Evolutionary conservation across 495 filamentous ascomycete genomes (phyloP).

Genomic region (Penicillium crystallinum): DNA sequence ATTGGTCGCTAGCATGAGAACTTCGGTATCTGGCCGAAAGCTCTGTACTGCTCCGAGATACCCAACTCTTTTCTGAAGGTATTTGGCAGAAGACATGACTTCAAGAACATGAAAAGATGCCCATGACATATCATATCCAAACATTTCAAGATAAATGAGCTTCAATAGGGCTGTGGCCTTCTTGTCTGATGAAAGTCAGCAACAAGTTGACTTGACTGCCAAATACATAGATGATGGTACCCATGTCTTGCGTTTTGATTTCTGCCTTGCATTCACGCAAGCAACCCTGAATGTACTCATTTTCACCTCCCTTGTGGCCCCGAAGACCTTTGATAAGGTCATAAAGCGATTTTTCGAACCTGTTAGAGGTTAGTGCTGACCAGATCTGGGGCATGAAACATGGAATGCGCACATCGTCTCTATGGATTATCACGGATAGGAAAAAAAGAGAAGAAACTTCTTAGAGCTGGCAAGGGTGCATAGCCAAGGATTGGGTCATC

Average conservation of each 20-base stretch:
- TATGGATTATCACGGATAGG: neutral
- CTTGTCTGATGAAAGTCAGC: constrained; percentile 57
- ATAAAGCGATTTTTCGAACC: constrained; percentile 98
- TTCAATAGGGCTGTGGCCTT: constrained; percentile 95
- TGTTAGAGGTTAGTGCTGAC: constrained; percentile 29
- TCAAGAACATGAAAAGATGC: constrained; percentile 96
- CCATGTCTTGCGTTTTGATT: constrained; percentile 86
- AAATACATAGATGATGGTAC: constrained; percentile 33
- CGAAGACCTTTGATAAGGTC: constrained; percentile 96
- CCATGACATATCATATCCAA: constrained; percentile 99
- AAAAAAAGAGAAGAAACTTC: neutral
- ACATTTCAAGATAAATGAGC: constrained; percentile 96
- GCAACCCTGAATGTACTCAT: constrained; percentile 85
- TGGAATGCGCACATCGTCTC: constrained; percentile 8
- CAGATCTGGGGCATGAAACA: neutral
- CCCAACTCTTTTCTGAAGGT: constrained; percentile 88
- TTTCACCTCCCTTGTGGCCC: constrained; percentile 88
- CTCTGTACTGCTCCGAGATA: constrained; percentile 97
- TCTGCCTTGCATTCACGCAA: constrained; percentile 92
- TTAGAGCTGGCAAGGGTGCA: neutral
- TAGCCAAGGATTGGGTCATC: neutral
- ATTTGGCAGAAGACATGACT: constrained; percentile 95
- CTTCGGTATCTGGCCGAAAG: constrained; percentile 92
- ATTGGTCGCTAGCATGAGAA: constrained; percentile 96
- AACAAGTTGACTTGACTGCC: neutral